phyloP scores from a whole-genome alignment of 2,329 filamentous ascomycete species.

The Fusarium sp. region DNA sequence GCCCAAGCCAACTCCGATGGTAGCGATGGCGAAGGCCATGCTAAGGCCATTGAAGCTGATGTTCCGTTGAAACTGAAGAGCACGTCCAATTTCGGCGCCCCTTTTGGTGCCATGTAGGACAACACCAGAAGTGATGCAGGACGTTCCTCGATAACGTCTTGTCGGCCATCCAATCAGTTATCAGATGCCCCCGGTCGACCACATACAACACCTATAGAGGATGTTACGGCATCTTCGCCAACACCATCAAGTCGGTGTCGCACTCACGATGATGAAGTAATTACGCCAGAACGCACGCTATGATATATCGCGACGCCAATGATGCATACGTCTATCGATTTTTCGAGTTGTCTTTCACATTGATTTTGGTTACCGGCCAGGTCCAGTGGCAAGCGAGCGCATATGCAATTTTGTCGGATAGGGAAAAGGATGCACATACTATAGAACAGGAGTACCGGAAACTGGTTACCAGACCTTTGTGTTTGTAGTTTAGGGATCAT shows the following conservation, averaged over 20 bases:
- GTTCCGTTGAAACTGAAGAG: slow-evolving; percentile 59
- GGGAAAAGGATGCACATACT: slow-evolving; percentile 30
- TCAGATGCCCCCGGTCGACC: not conserved
- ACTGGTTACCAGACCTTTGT: slow-evolving; percentile 23
- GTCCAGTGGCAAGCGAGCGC: slow-evolving; percentile 28
- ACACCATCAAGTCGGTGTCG: not conserved
- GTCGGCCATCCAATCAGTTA: not conserved
- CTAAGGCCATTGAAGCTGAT: slow-evolving; percentile 52
- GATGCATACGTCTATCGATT: slow-evolving; percentile 25
- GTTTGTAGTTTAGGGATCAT: slow-evolving; percentile 18
- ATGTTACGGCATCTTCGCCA: not conserved
- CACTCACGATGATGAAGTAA: slow-evolving; percentile 26
- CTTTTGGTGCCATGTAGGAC: slow-evolving; percentile 53
- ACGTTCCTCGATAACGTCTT: not conserved
- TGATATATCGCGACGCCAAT: slow-evolving; percentile 11
- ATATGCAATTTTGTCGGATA: slow-evolving; percentile 27
- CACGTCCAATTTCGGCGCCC: slow-evolving; percentile 61
- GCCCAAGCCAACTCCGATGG: slow-evolving; percentile 40
- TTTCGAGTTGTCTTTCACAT: slow-evolving; percentile 30
- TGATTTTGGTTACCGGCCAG: slow-evolving; percentile 14
- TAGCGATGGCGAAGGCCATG: slow-evolving; percentile 37
- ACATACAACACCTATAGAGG: slow-evolving; percentile 7
- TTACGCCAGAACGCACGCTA: slow-evolving; percentile 24
- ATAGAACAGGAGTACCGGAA: slow-evolving; percentile 38
- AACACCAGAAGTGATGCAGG: slow-evolving; percentile 3